Evolutionary conservation across 306 rosid genomes (phyloP).

Genomic region (Sicyos edulis): DNA sequence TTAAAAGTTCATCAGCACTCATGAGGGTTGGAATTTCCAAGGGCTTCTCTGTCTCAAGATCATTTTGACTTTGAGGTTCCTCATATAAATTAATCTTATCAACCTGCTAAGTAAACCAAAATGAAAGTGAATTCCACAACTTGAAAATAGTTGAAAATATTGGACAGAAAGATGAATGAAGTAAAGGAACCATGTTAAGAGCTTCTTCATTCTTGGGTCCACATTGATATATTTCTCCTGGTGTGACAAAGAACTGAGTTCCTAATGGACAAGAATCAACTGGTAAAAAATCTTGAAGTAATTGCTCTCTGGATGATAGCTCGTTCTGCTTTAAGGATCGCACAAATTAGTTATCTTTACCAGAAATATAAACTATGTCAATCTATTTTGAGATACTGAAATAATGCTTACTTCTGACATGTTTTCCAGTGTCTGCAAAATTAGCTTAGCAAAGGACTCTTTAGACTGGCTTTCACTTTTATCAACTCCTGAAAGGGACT

Average conservation of each 20-base stretch:
- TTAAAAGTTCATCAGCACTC: slow-evolving; percentile 60
- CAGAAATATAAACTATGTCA: slow-evolving; percentile 2
- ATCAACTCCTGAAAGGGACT: slow-evolving; percentile 35
- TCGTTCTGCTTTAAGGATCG: slow-evolving; percentile 23
- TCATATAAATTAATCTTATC: slow-evolving; percentile 38
- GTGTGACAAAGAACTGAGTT: slow-evolving; percentile 42
- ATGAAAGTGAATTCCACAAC: background rate
- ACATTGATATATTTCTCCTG: slow-evolving; percentile 33
- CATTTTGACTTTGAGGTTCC: slow-evolving; percentile 37
- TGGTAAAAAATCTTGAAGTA: slow-evolving; percentile 47
- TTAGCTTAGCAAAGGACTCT: slow-evolving; percentile 44
- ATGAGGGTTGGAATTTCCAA: slow-evolving; percentile 37
- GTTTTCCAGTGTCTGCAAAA: slow-evolving; percentile 36
- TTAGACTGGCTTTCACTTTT: slow-evolving; percentile 30
- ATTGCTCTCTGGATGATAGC: slow-evolving; percentile 36
- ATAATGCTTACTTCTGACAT: slow-evolving; percentile 40
- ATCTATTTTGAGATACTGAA: background rate
- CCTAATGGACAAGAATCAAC: slow-evolving; percentile 47
- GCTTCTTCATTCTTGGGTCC: slow-evolving; percentile 19
- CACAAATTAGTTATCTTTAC: background rate
- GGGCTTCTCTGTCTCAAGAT: slow-evolving; percentile 24
- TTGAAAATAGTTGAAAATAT: background rate
- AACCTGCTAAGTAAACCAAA: slow-evolving; percentile 30
- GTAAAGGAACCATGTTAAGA: slow-evolving; percentile 20
- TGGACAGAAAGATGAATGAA: background rate